Percentiles rank a stretch among this genome's conserved stretches.
These are phyloP conservation scores for Acacia confusa DNA, from an alignment of 306 rosid species.

Conservation along the genomic window DNA sequence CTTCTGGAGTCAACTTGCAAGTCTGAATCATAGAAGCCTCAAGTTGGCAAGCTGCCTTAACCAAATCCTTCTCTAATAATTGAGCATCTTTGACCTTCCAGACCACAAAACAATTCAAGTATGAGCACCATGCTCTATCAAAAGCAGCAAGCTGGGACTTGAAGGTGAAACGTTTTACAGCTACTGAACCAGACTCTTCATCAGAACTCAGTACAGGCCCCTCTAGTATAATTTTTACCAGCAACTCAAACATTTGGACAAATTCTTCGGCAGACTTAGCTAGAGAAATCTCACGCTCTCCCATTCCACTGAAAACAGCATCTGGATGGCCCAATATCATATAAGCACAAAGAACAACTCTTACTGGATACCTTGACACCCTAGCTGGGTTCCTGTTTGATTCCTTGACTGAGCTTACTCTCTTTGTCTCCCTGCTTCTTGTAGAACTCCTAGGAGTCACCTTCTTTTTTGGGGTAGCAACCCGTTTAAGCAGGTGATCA, in stretches of 20 bases:
- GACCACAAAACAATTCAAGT: constrained; percentile 78
- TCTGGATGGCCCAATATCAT: constrained; percentile 93
- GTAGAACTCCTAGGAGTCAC: constrained; percentile 59
- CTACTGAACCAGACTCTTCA: constrained; percentile 54
- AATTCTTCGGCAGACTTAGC: constrained; percentile 77
- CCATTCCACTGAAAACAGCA: constrained; percentile 81
- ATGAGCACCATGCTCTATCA: constrained; percentile 96
- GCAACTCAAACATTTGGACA: constrained; percentile 67
- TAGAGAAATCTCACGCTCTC: constrained; percentile 74
- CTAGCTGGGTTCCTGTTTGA: constrained; percentile 40
- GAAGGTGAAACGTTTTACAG: constrained; percentile 60
- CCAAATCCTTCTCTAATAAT: constrained; percentile 80
- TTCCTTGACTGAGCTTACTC: constrained; percentile 40
- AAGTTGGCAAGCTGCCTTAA: constrained; percentile 97
- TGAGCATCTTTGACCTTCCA: constrained; percentile 98
- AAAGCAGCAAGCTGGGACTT: constrained; percentile 83
- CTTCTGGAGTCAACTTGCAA: constrained; percentile 79
- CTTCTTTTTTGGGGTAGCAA: constrained; percentile 79
- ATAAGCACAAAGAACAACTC: constrained; percentile 85
- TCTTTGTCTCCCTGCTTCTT: constrained; percentile 60
- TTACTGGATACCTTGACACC: constrained; percentile 75
- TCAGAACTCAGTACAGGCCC: constrained; percentile 73
- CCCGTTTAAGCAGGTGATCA: constrained; percentile 91
- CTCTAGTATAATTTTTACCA: constrained; percentile 65
- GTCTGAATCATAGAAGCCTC: constrained; percentile 97